phyloP scores from a whole-genome alignment of 768 basidiomycete genomes.

The Asterophora lycoperdoides region DNA sequence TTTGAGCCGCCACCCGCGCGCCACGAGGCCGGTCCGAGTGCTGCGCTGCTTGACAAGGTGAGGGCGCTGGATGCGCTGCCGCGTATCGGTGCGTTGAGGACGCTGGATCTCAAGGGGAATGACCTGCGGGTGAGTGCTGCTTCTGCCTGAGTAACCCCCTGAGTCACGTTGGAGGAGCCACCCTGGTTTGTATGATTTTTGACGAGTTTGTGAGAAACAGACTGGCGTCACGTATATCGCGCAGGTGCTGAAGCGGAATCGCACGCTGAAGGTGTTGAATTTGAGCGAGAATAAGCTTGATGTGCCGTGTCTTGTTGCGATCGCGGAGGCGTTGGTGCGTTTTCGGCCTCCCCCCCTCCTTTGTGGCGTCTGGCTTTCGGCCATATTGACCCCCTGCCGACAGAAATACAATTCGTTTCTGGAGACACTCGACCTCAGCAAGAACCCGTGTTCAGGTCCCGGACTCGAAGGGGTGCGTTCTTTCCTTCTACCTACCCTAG shows the following conservation, averaged over 20 bases:
- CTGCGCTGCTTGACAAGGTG: slow-evolving; percentile 82
- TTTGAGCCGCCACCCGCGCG: slow-evolving; percentile 21
- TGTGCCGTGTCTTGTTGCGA: slow-evolving; percentile 64
- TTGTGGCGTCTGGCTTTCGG: background rate
- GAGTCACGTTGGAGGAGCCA: too few relatives aligned
- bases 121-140: slow-evolving; percentile 82
- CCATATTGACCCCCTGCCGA: background rate
- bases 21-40: slow-evolving; percentile 54
- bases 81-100: slow-evolving; percentile 78
- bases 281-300: slow-evolving; percentile 94
- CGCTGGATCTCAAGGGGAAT: slow-evolving; percentile 88
- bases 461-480: slow-evolving; percentile 79
- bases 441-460: slow-evolving; percentile 92
- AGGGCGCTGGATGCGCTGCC: slow-evolving; percentile 86
- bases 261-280: slow-evolving; percentile 92
- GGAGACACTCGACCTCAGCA: slow-evolving; percentile 90
- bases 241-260: slow-evolving; percentile 93
- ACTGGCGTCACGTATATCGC: slow-evolving; percentile 85
- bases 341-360: too few relatives aligned
- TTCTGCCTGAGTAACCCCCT: too few relatives aligned
- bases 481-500: background rate
- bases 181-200: too few relatives aligned
- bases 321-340: slow-evolving; percentile 88
- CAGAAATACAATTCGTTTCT: slow-evolving; percentile 94
- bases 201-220: too few relatives aligned